These are phyloP conservation scores for Sechiopsis laciniata DNA, from an alignment of 306 rosid species.

Conservation along the genomic window DNA sequence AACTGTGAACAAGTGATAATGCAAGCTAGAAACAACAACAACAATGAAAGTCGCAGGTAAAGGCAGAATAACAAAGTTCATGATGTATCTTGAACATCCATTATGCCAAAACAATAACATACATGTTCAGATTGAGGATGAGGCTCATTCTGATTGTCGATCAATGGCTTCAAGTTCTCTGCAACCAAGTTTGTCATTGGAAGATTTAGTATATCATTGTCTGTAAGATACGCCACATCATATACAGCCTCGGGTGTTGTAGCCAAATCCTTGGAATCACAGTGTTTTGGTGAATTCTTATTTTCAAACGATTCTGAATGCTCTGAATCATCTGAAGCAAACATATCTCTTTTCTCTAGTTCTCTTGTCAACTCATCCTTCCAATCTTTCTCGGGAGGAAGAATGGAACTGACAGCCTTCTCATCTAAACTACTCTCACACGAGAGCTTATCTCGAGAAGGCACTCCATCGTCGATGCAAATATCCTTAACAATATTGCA, in stretches of 20 bases:
- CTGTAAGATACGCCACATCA: constrained; percentile 21
- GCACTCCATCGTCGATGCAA: constrained; percentile 67
- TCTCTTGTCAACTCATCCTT: constrained; percentile 23
- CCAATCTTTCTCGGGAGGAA: constrained; percentile 26
- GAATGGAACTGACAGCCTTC: constrained; percentile 30
- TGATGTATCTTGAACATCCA: background rate
- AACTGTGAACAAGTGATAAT: background rate
- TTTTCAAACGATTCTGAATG: constrained; percentile 4
- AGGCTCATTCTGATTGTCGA: constrained; percentile 7
- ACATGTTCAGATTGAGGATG: constrained; percentile 14
- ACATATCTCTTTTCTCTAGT: constrained; percentile 22
- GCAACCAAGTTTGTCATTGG: constrained; percentile 21
- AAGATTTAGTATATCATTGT: constrained; percentile 27
- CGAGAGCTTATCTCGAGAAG: constrained; percentile 39
- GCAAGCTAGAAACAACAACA: background rate
- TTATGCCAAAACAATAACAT: background rate
- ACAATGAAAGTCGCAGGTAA: background rate
- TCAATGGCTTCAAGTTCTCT: constrained; percentile 13
- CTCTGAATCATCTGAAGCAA: constrained; percentile 30
- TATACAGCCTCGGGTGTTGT: constrained; percentile 21
- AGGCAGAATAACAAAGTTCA: background rate
- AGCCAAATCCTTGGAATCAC: constrained; percentile 29
- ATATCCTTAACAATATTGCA: constrained; percentile 67
- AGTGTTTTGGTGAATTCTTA: constrained; percentile 23
- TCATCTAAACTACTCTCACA: constrained; percentile 33